Base-by-base conservation (phyloP, 306 rosid genomes). In the Cercis canadensis region DNA sequence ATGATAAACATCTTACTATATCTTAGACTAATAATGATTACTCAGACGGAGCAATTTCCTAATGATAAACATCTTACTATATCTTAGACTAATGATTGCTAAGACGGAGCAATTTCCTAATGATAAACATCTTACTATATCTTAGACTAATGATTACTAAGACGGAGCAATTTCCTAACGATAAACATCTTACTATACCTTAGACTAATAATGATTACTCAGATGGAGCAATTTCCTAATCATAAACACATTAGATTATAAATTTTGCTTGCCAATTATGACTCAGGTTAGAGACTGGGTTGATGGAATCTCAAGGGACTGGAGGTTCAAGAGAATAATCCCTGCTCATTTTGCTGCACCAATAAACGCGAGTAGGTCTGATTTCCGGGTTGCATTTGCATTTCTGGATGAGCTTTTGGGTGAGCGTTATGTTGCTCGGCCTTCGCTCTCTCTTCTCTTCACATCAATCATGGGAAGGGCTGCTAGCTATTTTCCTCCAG, bases 281-380 rank as follows among this genome's bases (percentile, higher is more conserved):
- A 76, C 55, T 69, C 83, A 94, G 96, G 99, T 94, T 15, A 80
- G 91, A 82, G 97, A 94, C 54, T 94, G 99, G 99, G 90, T 91
- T 49, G 90, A 89, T 69, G 67, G 96, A 57, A 91, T 94, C 32
- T 76, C 76, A 0, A 69, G 57, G 73, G 95, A 94, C 72, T 91
- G 96, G 97, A 94, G 68, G 70, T 94, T 94, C 86, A 86, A 77
- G 89, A 87, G 96, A 77, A 89, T 91, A 18, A 89, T 91, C 76
- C 97, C 96, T 19, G 97, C 96, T 59, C 99, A 91, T 77, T 91
- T 94, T 78, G 85, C 92, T 8, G 99, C 85, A 61, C 97, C 99
- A 57, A 41, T 94, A 66, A 91, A 83, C n/a, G 96, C 87, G 21
- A 80, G 83, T 59, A 80, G 89, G 73, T 84, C 92, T 7, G 92